Evolutionary conservation across 2,329 filamentous ascomycete genomes (phyloP), one percentile per base, ranked within the genome.

Genomic region (Monosporascus sp.): DNA sequence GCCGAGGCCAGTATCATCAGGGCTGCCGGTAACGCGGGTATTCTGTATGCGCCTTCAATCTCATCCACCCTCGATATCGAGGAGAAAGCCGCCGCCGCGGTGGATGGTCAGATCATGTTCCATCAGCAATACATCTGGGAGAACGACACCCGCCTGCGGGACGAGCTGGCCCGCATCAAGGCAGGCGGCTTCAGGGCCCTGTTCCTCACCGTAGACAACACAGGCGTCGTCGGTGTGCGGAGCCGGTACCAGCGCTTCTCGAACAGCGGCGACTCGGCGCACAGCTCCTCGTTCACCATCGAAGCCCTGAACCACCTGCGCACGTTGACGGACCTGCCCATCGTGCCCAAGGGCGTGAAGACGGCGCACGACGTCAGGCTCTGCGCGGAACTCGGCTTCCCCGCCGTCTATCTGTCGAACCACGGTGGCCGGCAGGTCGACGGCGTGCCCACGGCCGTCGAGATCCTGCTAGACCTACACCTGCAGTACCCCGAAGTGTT

Each of bases 1-100:
- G 79, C 69, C 22, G 79, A 83, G 66, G 59, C 73, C 7, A 78
- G 78, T 60, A 65, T 83, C 24, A 73, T 79, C 51, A 71, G 75
- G 67, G 77, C 71, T 41, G 78, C 80, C 9, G 75, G 67, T 8
- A 64, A 69, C n/a, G 73, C 71, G 6, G 68, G 75, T 51, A 78
- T 82, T 50, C 71, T 80, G 3, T 82, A 82, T 16, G 22, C 9
- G 61, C 57, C 59, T 6, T 56, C 64, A 4, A 41, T 61, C 4
- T 56, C 55, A 1, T 62, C 64, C 6, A 61, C 53, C 27, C 49
- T 64, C 47, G 60, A 61, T 1, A 64, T 63, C 36, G 63, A 64
- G 51, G 54, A 66, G 36, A 60, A 65, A 22, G 55, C 61, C 9
- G 54, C 56, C 14, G 56, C 57, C 37, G 64, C 64, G 48, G 51